Conservation (phyloP, 2,329 filamentous ascomycete species). For the Tolypocladium sp. region DNA sequence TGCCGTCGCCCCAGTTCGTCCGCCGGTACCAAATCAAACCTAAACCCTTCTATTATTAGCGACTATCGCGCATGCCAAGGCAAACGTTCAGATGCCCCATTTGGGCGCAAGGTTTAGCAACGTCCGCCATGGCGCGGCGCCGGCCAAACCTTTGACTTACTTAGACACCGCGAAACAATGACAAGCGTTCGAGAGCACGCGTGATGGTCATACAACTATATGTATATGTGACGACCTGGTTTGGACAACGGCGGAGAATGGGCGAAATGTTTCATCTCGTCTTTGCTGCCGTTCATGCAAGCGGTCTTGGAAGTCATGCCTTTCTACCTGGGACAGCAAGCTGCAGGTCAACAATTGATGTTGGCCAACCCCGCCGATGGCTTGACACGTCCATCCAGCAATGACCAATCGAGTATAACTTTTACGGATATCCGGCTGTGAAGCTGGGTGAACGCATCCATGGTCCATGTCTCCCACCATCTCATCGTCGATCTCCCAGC, state of each 20-base stretch:
- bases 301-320: neutral
- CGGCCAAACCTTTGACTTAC: too few relatives aligned
- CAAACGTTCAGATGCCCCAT: neutral
- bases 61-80: neutral
- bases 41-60: neutral
- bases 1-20: neutral
- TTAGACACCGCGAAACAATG: too few relatives aligned
- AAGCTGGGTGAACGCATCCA: neutral
- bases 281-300: neutral
- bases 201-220: too few relatives aligned
- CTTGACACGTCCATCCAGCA: neutral
- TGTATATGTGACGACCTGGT: too few relatives aligned
- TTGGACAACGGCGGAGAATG: neutral
- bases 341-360: neutral
- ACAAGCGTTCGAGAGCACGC: too few relatives aligned
- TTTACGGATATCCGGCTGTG: too few relatives aligned
- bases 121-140: neutral
- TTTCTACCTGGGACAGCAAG: neutral
- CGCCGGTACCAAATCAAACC: neutral
- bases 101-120: neutral
- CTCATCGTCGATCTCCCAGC: neutral
- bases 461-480: neutral
- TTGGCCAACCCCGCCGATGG: neutral
- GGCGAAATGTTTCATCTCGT: neutral
- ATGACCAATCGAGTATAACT: too few relatives aligned